A percentile compares a stretch with the other conserved stretches of the same genome.
These are phyloP conservation scores for Cladosporium oxysporum DNA, from an alignment of 2,329 filamentous ascomycete species.

Conservation along the genomic window DNA sequence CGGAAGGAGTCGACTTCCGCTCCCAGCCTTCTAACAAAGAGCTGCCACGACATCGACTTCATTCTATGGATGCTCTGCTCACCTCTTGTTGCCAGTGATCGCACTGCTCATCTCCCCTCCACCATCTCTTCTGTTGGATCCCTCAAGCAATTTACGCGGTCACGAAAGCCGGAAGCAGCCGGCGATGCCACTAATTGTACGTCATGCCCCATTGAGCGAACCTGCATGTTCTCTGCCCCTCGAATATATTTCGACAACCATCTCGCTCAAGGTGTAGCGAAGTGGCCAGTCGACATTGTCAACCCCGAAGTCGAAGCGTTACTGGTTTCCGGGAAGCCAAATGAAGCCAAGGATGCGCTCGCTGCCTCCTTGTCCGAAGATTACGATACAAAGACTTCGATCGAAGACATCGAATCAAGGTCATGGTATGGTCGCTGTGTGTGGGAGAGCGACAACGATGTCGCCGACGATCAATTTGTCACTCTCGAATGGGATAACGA, in stretches of 20 bases:
- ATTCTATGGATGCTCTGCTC: constrained; percentile 88
- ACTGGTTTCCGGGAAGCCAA: constrained; percentile 46
- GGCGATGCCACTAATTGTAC: constrained; percentile 84
- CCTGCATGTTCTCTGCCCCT: constrained; percentile 83
- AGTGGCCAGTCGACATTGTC: constrained; percentile 88
- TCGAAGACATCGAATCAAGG: constrained; percentile 50
- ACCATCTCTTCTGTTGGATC: constrained; percentile 74
- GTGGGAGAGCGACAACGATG: constrained; percentile 88
- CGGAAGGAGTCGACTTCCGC: constrained; percentile 74
- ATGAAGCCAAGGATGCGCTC: constrained; percentile 55
- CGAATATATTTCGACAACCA: constrained; percentile 75
- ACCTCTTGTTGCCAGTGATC: constrained; percentile 44
- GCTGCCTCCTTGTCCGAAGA: constrained; percentile 54
- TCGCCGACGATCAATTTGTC: constrained; percentile 89
- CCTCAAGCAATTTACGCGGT: constrained; percentile 74
- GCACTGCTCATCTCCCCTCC: constrained; percentile 69
- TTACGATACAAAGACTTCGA: constrained; percentile 53
- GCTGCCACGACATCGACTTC: constrained; percentile 94
- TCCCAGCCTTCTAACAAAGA: constrained; percentile 87
- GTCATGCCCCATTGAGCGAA: constrained; percentile 70
- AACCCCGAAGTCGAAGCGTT: constrained; percentile 87
- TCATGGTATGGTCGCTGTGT: constrained; percentile 92
- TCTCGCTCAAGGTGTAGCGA: constrained; percentile 65
- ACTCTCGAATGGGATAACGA: constrained; percentile 86
- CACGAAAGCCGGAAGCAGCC: constrained; percentile 73